Evolutionary conservation across 208 protist species (phyloP), one percentile per base, ranked within the genome.

Genomic region (Leishmania turanica): DNA sequence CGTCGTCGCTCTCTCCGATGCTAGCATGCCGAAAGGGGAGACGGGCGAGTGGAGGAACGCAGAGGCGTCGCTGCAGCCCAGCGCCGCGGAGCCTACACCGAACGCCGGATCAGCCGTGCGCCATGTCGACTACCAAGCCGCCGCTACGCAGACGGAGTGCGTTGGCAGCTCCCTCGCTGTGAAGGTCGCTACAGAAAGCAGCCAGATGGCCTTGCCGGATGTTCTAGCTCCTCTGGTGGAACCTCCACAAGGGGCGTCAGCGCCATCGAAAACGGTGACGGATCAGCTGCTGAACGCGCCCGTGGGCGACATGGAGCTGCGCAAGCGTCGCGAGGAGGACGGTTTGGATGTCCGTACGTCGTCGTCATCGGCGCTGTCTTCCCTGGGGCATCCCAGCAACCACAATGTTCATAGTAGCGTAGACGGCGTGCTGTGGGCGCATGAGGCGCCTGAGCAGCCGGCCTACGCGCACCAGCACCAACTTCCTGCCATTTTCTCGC

Each of bases 401-500:
- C 5, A 21, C 31, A 17, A 7, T 47, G 54, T 34, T 47, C n/a
- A 27, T 21, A 51, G 58, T 13, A 65, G 13, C 15, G 53, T 2
- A 19, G 40, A 54, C 27, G 45, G 27, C 3, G 21, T 37, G 40
- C 45, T 73, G n/a, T 79, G 76, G 76, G 76, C 76, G 13, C 76
- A 79, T 68, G 76, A 79, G 8, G 64, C 62, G 40, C 60, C 76
- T 27, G 42, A 45, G 49, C 76, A 79, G 76, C 76, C 78, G 17
- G 49, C 19, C 45, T 87, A 87, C 62, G 77, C 80, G 17, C 53
- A 82, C 42, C 70, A 66, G 56, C 80, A 90, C 45, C 68, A 83
- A 27, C 77, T 90, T 54, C 84, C 83, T 34, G 56, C 56, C 15
- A 8, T 90, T 45, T 74, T 90, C 19, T 80, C 84, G 34, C 21